Evolutionary conservation across 768 basidiomycete genomes (phyloP).

Genomic region (Termitomyces sp.): DNA sequence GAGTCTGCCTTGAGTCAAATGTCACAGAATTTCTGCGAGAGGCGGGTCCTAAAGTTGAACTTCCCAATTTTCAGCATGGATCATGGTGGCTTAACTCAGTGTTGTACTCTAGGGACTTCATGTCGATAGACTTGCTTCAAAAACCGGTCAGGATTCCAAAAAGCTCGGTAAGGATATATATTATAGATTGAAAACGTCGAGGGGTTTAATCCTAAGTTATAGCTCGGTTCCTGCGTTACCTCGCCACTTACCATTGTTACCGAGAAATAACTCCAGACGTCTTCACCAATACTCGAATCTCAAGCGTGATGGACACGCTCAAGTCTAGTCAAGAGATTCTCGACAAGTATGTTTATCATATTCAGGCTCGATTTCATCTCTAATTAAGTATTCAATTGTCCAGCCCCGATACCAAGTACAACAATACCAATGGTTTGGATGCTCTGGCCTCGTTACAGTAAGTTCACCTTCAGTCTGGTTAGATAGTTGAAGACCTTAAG

Average conservation of each 20-base stretch:
- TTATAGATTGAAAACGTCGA: background rate
- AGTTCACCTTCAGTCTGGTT: conserved; percentile 6
- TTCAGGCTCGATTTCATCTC: background rate
- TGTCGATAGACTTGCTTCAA: background rate
- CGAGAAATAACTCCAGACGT: conserved; percentile 27
- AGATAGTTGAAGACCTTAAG: background rate
- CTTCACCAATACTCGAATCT: conserved; percentile 32
- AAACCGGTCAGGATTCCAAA: background rate
- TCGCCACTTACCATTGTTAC: conserved; percentile 13
- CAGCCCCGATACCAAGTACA: conserved; percentile 8
- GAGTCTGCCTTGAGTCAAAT: conserved; percentile 28
- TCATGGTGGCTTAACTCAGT: conserved; percentile 1
- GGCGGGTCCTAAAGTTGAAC: background rate
- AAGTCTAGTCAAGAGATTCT: background rate
- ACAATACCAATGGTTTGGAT: conserved; percentile 20
- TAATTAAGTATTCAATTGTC: background rate
- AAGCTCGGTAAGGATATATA: background rate
- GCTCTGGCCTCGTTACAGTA: conserved; percentile 19
- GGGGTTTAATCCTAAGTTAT: background rate
- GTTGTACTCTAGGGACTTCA: background rate
- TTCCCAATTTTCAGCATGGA: background rate
- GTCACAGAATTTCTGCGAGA: conserved; percentile 40
- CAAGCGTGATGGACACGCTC: conserved; percentile 25
- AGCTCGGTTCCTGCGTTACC: conserved; percentile 26
- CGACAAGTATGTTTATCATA: background rate